A percentile compares a stretch with the other conserved stretches of the same genome.
Conservation (phyloP, 176 grass and related monocot genomes). For the Musa itinerans region DNA sequence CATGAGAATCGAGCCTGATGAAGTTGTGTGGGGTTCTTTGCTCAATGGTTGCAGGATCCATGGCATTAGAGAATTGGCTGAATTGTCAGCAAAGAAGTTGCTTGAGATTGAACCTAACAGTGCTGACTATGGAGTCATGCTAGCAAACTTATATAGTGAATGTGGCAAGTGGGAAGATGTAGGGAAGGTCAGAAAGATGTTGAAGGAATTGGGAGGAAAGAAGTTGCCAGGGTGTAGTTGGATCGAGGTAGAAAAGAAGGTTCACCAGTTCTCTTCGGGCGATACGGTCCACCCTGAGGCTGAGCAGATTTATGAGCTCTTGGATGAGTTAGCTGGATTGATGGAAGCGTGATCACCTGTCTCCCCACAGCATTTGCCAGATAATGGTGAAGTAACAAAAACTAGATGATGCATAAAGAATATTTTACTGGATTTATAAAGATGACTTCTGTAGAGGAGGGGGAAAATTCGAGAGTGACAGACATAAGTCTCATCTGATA, state of each 20-base stretch:
- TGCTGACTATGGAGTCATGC: constrained; percentile 18
- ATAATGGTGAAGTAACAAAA: too few relatives aligned
- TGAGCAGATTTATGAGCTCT: constrained; percentile 3
- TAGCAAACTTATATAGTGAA: constrained; percentile 21
- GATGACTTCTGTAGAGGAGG: too few relatives aligned
- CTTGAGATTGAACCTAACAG: constrained; percentile 15
- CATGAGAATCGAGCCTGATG: constrained; percentile 59
- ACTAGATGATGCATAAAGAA: too few relatives aligned
- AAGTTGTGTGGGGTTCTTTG: constrained; percentile 67
- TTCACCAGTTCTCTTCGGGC: constrained; percentile 17
- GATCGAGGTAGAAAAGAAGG: constrained; percentile 18
- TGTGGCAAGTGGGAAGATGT: constrained; percentile 22
- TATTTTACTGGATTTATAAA: too few relatives aligned
- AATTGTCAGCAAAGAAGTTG: constrained; percentile 14
- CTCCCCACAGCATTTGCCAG: background rate
- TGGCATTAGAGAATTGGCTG: constrained; percentile 53
- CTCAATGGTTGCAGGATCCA: constrained; percentile 61
- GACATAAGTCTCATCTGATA: too few relatives aligned
- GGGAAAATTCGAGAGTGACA: too few relatives aligned
- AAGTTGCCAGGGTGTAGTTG: constrained; percentile 22
- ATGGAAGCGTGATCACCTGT: constrained; percentile 9
- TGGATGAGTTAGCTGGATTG: background rate
- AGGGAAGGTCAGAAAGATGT: constrained; percentile 13
- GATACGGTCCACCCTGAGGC: constrained; percentile 5
- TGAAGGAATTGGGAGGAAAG: constrained; percentile 17